Evolutionary conservation across 768 basidiomycete species (phyloP).

Genomic region (Lactarius trivialis): DNA sequence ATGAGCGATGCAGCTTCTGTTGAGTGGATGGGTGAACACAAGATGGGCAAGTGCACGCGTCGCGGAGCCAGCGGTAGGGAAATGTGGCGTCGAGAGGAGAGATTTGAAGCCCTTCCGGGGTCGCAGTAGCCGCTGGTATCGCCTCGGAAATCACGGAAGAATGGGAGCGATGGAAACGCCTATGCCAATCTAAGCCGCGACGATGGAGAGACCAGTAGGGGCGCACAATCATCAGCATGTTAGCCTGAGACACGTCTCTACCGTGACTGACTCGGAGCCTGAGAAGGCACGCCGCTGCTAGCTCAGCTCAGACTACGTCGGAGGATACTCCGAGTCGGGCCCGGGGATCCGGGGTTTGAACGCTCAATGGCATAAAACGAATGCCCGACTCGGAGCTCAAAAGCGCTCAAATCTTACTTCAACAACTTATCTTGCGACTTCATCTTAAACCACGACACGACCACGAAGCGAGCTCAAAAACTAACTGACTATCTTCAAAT

Average conservation of each 20-base stretch:
- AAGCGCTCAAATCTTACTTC: too few relatives aligned
- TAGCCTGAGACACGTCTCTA: not conserved
- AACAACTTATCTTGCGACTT: too few relatives aligned
- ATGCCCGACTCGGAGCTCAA: too few relatives aligned
- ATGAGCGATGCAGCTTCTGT: constrained; percentile 70
- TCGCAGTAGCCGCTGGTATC: not conserved
- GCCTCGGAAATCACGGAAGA: not conserved
- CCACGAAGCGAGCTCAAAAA: too few relatives aligned
- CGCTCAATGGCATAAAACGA: too few relatives aligned
- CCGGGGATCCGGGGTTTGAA: too few relatives aligned
- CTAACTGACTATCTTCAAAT: too few relatives aligned
- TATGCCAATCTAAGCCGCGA: not conserved
- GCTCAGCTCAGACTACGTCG: too few relatives aligned
- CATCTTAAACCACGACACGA: too few relatives aligned
- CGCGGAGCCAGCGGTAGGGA: constrained; percentile 75
- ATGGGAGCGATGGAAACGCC: not conserved
- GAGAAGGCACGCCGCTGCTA: too few relatives aligned
- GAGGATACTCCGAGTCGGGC: too few relatives aligned
- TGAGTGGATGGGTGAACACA: constrained; percentile 73
- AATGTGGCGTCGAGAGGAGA: constrained; percentile 39
- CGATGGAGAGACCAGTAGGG: not conserved
- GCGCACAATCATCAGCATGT: not conserved
- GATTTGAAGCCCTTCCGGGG: constrained; percentile 11
- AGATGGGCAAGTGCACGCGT: constrained; percentile 66
- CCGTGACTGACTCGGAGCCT: too few relatives aligned